phyloP scores from a whole-genome alignment of 257 asterid species.

The Solanum okadae region DNA sequence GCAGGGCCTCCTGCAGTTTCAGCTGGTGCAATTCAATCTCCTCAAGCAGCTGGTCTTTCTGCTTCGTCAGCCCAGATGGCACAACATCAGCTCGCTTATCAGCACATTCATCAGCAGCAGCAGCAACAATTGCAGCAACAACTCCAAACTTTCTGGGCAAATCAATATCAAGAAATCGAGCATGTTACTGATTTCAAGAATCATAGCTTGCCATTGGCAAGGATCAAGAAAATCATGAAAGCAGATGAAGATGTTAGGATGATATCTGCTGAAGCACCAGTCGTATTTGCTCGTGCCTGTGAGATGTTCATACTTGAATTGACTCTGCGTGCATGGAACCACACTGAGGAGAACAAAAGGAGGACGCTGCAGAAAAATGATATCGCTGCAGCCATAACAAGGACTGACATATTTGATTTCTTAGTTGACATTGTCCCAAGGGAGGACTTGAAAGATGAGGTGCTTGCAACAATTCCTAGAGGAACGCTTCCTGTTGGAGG shows the following conservation, averaged over 20 bases:
- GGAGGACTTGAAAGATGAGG: slow-evolving; percentile 91
- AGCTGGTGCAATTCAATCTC: slow-evolving; percentile 48
- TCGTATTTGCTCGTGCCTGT: slow-evolving; percentile 88
- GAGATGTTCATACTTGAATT: slow-evolving; percentile 98
- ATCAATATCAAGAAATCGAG: slow-evolving; percentile 67
- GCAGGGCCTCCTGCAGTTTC: slow-evolving; percentile 48
- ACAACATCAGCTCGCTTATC: slow-evolving; percentile 90
- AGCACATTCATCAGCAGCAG: slow-evolving; percentile 92
- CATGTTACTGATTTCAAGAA: slow-evolving; percentile 82
- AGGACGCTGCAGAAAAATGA: slow-evolving; percentile 93
- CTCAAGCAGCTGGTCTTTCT: slow-evolving; percentile 66
- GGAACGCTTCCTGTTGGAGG: slow-evolving; percentile 77
- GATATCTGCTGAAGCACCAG: slow-evolving; percentile 98
- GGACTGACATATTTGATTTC: slow-evolving; percentile 94
- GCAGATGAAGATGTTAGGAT: slow-evolving; percentile 92
- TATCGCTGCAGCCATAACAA: slow-evolving; percentile 92
- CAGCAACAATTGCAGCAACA: slow-evolving; percentile 88
- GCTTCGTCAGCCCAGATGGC: slow-evolving; percentile 78
- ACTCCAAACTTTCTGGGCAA: slow-evolving; percentile 78
- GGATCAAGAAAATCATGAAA: slow-evolving; percentile 96
- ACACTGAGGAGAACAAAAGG: slow-evolving; percentile 96
- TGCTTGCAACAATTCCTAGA: slow-evolving; percentile 85
- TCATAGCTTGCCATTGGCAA: slow-evolving; percentile 89
- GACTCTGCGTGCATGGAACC: slow-evolving; percentile 87
- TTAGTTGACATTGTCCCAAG: slow-evolving; percentile 95